phyloP scores from a whole-genome alignment of 345 rosid species.

The Eutrema japonicum region DNA sequence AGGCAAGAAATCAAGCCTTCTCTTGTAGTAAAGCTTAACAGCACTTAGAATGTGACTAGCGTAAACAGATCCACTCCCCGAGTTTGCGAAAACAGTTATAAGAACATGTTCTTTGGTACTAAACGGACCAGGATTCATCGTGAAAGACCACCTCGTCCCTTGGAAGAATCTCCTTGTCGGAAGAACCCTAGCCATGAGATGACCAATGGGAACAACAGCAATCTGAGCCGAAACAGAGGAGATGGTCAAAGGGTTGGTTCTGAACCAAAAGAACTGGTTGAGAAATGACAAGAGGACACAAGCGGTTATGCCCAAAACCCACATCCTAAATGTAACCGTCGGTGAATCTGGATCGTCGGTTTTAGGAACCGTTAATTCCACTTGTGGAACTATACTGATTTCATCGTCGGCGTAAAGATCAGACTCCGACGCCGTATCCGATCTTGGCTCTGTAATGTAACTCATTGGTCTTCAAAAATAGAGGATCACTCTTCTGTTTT shows the following conservation, averaged over 20 bases:
- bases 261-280: slow-evolving; percentile 91
- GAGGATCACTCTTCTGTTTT: background rate
- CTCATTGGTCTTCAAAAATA: slow-evolving; percentile 22
- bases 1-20: slow-evolving; percentile 60
- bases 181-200: slow-evolving; percentile 63
- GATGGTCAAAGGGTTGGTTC: slow-evolving; percentile 58
- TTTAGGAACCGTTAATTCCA: slow-evolving; percentile 75
- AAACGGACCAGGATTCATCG: slow-evolving; percentile 83
- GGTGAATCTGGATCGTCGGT: slow-evolving; percentile 75
- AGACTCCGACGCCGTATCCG: slow-evolving; percentile 1
- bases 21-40: slow-evolving; percentile 67
- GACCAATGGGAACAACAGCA: slow-evolving; percentile 80
- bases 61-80: slow-evolving; percentile 75
- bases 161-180: slow-evolving; percentile 53
- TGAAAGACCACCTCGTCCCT: slow-evolving; percentile 59
- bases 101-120: slow-evolving; percentile 83
- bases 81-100: slow-evolving; percentile 78
- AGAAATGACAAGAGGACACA: slow-evolving; percentile 69
- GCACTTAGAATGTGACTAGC: slow-evolving; percentile 77
- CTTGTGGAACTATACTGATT: slow-evolving; percentile 62
- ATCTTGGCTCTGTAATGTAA: background rate
- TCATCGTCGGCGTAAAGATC: slow-evolving; percentile 31
- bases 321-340: slow-evolving; percentile 77
- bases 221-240: slow-evolving; percentile 75
- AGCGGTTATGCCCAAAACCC: slow-evolving; percentile 68